Percentiles rank a stretch among this genome's conserved stretches.
phyloP scores from a whole-genome alignment of 352 stramenopile genomes.

The Phytophthora colocasiae region DNA sequence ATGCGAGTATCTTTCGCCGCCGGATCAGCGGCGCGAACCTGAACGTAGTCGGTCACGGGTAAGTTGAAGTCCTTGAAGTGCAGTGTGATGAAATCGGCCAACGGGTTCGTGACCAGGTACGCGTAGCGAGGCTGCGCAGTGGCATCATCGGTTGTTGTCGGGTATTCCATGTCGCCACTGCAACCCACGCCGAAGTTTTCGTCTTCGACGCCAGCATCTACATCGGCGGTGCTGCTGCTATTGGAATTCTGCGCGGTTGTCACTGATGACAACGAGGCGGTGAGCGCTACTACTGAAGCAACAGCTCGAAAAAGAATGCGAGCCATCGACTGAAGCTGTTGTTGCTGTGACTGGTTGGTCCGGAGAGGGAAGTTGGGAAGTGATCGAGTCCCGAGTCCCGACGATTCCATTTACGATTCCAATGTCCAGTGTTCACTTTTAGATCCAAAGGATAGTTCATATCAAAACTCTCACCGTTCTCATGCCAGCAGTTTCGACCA shows the following conservation, averaged over 20 bases:
- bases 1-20: slow-evolving; percentile 35
- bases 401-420: not conserved
- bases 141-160: slow-evolving; percentile 24
- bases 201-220: slow-evolving; percentile 25
- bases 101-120: slow-evolving; percentile 50
- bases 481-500: slow-evolving; percentile 19
- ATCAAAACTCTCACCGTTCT: slow-evolving; percentile 11
- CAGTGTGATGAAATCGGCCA: slow-evolving; percentile 65
- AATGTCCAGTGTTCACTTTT: not conserved
- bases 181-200: slow-evolving; percentile 48
- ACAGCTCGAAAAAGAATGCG: slow-evolving; percentile 24
- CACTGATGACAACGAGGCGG: slow-evolving; percentile 8
- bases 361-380: slow-evolving; percentile 27
- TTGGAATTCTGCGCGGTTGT: slow-evolving; percentile 21
- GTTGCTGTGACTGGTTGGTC: slow-evolving; percentile 9
- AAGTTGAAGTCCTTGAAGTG: slow-evolving; percentile 78
- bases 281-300: slow-evolving; percentile 16
- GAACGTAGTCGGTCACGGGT: slow-evolving; percentile 59
- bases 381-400: slow-evolving; percentile 4
- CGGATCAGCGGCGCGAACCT: slow-evolving; percentile 44
- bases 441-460: slow-evolving; percentile 1
- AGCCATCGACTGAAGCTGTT: slow-evolving; percentile 12
- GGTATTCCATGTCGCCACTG: slow-evolving; percentile 29
- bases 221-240: slow-evolving; percentile 14
- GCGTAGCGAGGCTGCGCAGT: slow-evolving; percentile 39